Conservation (phyloP, 441 rosid species). For the Capsella rubella region DNA sequence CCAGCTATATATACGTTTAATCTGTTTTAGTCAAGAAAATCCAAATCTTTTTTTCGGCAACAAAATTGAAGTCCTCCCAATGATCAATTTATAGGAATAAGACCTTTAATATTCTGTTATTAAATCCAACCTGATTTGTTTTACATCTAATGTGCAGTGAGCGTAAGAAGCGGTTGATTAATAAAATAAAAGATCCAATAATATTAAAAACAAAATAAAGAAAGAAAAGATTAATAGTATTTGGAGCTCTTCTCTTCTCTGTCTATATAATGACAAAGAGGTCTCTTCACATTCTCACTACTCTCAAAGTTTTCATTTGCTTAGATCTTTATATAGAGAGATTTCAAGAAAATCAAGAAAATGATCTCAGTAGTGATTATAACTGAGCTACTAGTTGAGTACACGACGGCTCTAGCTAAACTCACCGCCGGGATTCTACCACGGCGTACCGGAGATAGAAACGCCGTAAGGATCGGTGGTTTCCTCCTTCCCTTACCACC, state of each 20-base stretch:
- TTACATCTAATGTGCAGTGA: constrained; percentile 17
- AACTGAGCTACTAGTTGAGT: constrained; percentile 60
- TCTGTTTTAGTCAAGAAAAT: neutral
- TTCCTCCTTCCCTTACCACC: constrained; percentile 31
- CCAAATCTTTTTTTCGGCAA: too few species aligned
- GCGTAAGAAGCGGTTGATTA: constrained; percentile 38
- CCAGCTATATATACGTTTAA: constrained; percentile 13
- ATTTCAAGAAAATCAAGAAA: constrained; percentile 2
- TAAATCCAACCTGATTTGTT: neutral
- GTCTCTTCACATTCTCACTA: constrained; percentile 27
- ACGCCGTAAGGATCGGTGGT: constrained; percentile 39
- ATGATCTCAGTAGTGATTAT: constrained; percentile 57
- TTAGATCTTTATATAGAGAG: neutral
- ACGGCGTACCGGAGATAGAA: constrained; percentile 42
- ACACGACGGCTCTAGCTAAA: constrained; percentile 55
- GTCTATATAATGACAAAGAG: constrained; percentile 30
- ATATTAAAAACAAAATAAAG: neutral
- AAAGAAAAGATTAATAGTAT: neutral
- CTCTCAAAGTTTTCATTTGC: constrained; percentile 14
- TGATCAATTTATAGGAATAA: constrained; percentile 1
- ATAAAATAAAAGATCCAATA: neutral
- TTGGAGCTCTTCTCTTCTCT: neutral
- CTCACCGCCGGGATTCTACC: constrained; percentile 49
- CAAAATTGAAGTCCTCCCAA: neutral
- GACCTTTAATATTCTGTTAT: neutral